Evolutionary conservation across 257 asterid species (phyloP), one percentile per base, ranked within the genome.

Genomic region (Forsythia suspensa): DNA sequence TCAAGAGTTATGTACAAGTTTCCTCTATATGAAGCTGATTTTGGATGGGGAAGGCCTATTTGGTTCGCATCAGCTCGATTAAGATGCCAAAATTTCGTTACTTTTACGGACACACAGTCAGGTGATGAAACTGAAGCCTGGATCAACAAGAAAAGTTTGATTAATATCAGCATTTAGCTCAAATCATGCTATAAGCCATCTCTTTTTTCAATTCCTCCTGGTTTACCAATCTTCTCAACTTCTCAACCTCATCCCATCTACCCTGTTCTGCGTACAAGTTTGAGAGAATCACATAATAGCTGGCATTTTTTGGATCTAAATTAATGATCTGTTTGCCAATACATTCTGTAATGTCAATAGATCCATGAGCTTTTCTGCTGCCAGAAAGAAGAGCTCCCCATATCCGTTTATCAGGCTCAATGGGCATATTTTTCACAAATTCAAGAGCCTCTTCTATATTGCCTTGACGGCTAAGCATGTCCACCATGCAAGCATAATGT

Each of bases 401-500:
- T 74, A 94, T 94, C 71, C 97, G 75, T 73, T 80, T 88, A 91
- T 94, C 97, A 36, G 97, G 93, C 71, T 83, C 81, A 37, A 94
- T 59, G 1, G 91, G 93, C 97, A 94, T 91, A 72, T 84, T 85
- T 29, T 89, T 84, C 80, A 87, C 96, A 57, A 92, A 88, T 79
- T 88, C 91, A 63, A 92, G 85, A 82, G 98, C 98, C 82, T 87
- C 94, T 71, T 92, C 93, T 11, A 92, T 46, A 76, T 87, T 89
- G 70, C 98, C 97, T 82, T 85, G 94, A 59, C 97, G 94, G 77
- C 97, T 92, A 72, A 94, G 97, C 94, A 94, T 84, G 83, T 92
- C 98, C 80, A 91, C 97, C 93, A 94, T 91, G 84, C 95, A 94
- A 29, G 97, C 97, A 87, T 91, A 91, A 73, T 92, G 97, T 39